These are phyloP conservation scores for Eucalyptus grandis DNA, from an alignment of 345 rosid genomes.

Conservation along the genomic window DNA sequence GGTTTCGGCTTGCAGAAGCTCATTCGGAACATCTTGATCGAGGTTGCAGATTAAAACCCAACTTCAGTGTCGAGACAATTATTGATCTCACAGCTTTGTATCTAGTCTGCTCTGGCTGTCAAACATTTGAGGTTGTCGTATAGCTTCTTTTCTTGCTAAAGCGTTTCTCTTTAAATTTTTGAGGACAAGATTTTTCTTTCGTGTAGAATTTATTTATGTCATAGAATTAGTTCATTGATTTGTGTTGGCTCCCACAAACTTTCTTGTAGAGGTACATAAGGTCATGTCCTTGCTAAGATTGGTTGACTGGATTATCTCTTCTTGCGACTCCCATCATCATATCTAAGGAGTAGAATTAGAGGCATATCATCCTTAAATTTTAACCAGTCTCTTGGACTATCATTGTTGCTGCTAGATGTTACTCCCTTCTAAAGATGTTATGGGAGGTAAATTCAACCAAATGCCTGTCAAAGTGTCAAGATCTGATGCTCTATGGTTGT, in stretches of 20 bases:
- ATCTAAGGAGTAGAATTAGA: background rate
- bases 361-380: background rate
- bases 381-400: background rate
- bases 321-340: background rate
- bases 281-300: background rate
- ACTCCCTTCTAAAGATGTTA: background rate
- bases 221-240: background rate
- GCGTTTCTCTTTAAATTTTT: background rate
- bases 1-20: conserved; percentile 46
- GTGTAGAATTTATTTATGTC: background rate
- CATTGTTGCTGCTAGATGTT: background rate
- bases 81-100: conserved; percentile 69
- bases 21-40: conserved; percentile 59
- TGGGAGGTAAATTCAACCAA: background rate
- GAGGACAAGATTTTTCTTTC: background rate
- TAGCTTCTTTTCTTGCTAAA: background rate
- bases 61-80: conserved; percentile 30
- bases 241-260: background rate
- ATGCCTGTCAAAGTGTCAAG: background rate
- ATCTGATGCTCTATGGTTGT: background rate
- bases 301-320: background rate
- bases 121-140: conserved; percentile 50
- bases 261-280: background rate
- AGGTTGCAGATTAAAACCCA: conserved; percentile 67
- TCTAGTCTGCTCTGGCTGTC: conserved; percentile 57